Evolutionary conservation across 148 eudicot genomes (phyloP), one percentile per base, ranked within the genome.

Genomic region (Pouteria glomerata): DNA sequence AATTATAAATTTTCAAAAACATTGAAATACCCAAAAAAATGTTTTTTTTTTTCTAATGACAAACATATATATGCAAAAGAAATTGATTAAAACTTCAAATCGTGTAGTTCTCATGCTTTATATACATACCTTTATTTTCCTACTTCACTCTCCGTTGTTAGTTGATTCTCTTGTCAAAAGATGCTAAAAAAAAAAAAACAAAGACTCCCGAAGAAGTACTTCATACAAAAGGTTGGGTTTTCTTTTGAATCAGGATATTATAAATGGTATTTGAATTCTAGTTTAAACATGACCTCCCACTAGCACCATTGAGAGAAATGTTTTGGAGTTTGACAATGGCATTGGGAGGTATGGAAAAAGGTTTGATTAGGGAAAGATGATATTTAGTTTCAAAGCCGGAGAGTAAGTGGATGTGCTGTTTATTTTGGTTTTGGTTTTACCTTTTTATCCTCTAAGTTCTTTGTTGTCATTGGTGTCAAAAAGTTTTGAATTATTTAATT

Each of bases 61-160:
- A 26, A 69, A 29, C 27, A 4, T 23, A 6, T 35, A 30, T 26
- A 27, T 66, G 8, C 57, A 30, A 42, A 37, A 24, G 34, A 41
- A 37, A 6, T 57, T 29, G 60, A 39, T 69, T 41, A 69, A 15
- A 69, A 37, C 60, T 16, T 42, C 24, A 68, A 16, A 15, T 24
- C 8, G 1, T 52, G 23, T 24, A 13, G 50, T 56, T 56, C 51
- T 27, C 39, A 6, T 27, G 19, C 42, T 69, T 13, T 39, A 37
- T 69, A 39, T 26, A 27, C 33, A 2, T 69, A 69, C 73, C 73
- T 69, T 69, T 39, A 3, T 8, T 55, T 26, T 56, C 18, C 30
- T 8, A 15, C 47, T 37, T 50, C 61, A 55, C 8, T 69, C 39
- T 42, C 63, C 56, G 27, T 26, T 27, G 29, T 41, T 58, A 37